Base-by-base conservation (phyloP, 768 basidiomycete genomes). In the Macrolepiota fuliginosa region DNA sequence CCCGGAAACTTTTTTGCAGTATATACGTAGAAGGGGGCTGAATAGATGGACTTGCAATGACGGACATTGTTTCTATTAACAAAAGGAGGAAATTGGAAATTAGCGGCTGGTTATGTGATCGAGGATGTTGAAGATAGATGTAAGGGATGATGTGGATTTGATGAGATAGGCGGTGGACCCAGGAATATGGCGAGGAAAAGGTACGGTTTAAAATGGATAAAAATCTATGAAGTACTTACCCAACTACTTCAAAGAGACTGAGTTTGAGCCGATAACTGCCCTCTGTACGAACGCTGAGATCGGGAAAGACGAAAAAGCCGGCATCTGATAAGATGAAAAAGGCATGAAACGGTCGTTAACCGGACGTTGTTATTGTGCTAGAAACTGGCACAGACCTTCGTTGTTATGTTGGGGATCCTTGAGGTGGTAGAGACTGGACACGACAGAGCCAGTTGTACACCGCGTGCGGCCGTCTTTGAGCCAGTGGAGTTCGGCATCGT, bases 1-100 rank as follows among this genome's bases (percentile, higher is more conserved):
- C 95, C 94, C 0, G 95, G 94, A 71, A 96, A 97, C 74, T 95
- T 94, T 82, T 97, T 97, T 15, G 94, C 92, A 0, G 94, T 94
- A 72, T 94, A 97, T 11, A 97, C 96, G 64, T 95, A 94, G 74
- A 98, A 98, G 0, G 91, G 86, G 1, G 88, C 84, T 0, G 93
- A 94, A 73, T 89, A 91, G 61, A 94, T 93, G 0, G 89, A 90
- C 69, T 92, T 92, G 77, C 94, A 96, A 70, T 95, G 94, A 45
- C 88, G 88, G 39, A 96, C 93, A 62, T 89, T 90, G 67, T 89
- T 88, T 13, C 91, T 92, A 72, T 51, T 54, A 65, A 27, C 29
- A 45, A 37, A 50, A 57, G 57, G 47, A 50, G 58, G 49, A 36
- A 57, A 27, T 54, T 52, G 15, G 17, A 54, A 22, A 25, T n/a